Evolutionary conservation across 257 asterid genomes (phyloP).

Genomic region (Lycium ferocissimum): DNA sequence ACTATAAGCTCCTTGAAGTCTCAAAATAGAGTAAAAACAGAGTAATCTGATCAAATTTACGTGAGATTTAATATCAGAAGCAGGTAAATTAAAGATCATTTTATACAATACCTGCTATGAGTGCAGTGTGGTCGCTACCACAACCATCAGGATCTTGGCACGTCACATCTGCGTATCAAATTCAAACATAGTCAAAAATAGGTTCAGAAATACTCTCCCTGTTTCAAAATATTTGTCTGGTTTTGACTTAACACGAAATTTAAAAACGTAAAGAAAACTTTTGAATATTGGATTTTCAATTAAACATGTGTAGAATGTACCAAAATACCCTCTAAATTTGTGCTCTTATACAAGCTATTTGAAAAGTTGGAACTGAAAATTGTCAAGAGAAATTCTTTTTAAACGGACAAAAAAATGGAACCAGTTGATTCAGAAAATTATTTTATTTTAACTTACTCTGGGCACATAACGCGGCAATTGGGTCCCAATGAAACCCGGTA

Average conservation of each 20-base stretch:
- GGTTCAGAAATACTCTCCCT: no score
- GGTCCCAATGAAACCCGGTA: constrained; percentile 74
- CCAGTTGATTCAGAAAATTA: no score
- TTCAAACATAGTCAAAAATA: not conserved
- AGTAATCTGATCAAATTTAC: not conserved
- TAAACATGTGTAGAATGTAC: no score
- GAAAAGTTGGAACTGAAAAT: no score
- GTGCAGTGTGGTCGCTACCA: constrained; percentile 57
- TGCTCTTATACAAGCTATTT: no score
- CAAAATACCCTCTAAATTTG: no score
- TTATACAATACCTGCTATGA: constrained; percentile 65
- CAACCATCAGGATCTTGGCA: constrained; percentile 76
- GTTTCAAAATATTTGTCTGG: no score
- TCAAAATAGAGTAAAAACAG: not conserved
- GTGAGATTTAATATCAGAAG: not conserved
- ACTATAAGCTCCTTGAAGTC: not conserved
- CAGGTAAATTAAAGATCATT: not conserved
- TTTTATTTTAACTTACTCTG: constrained; percentile 41
- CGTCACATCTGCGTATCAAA: constrained; percentile 47
- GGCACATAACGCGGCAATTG: constrained; percentile 62
- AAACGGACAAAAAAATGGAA: not conserved
- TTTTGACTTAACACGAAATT: no score
- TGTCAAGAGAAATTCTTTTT: no score
- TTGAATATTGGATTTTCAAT: no score
- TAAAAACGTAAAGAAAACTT: no score